Percentiles rank a stretch among this genome's conserved stretches.
Conservation (phyloP, 2,329 filamentous ascomycete species). For the Pseudomassariella vexata region DNA sequence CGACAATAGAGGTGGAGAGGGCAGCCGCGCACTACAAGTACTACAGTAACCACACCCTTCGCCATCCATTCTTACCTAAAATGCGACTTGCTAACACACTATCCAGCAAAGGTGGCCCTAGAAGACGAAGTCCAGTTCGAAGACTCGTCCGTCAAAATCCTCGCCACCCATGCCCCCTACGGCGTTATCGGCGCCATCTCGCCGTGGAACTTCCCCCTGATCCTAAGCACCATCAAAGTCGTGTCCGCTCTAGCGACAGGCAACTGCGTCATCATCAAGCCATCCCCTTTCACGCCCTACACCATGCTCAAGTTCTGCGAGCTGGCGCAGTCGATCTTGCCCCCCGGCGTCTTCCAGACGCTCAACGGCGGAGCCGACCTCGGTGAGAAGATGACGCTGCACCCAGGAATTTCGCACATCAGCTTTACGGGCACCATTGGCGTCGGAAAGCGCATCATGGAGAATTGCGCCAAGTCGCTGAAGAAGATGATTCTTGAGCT, state of each 20-base stretch:
- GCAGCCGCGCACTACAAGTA: slow-evolving; percentile 29
- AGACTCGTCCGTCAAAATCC: slow-evolving; percentile 32
- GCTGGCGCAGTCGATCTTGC: slow-evolving; percentile 41
- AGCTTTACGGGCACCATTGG: slow-evolving; percentile 51
- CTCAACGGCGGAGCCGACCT: slow-evolving; percentile 49
- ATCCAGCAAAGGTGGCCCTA: too few relatives aligned
- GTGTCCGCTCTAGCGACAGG: slow-evolving; percentile 44
- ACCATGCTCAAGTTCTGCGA: slow-evolving; percentile 46
- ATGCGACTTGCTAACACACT: too few relatives aligned
- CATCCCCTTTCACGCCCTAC: slow-evolving; percentile 52
- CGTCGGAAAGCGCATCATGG: slow-evolving; percentile 45
- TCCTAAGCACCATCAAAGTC: slow-evolving; percentile 44
- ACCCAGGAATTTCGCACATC: slow-evolving; percentile 50
- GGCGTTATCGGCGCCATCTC: slow-evolving; percentile 50
- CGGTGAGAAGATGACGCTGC: slow-evolving; percentile 47
- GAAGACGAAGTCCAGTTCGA: slow-evolving; percentile 42
- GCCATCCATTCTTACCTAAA: not conserved
- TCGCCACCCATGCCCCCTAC: slow-evolving; percentile 38
- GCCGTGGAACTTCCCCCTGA: slow-evolving; percentile 54
- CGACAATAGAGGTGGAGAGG: slow-evolving; percentile 30
- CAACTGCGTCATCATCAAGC: slow-evolving; percentile 51
- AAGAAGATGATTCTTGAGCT: slow-evolving; percentile 49
- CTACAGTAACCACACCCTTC: slow-evolving; percentile 22
- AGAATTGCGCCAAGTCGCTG: slow-evolving; percentile 40
- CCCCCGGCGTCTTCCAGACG: slow-evolving; percentile 50